Conservation (phyloP, 306 rosid species). For the Pterocarpus santalinus region DNA sequence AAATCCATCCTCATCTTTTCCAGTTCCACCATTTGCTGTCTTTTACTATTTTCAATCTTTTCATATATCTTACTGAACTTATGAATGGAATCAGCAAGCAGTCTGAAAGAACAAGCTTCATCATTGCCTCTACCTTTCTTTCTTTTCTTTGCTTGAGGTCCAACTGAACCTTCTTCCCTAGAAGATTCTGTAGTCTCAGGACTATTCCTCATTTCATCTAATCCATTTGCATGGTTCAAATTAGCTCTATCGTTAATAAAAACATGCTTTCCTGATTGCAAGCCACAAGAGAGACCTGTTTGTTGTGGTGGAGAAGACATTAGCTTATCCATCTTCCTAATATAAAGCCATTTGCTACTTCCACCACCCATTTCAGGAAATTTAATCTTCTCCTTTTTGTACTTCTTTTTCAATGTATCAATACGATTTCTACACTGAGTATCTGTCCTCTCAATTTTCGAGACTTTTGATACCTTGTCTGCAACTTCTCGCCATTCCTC, state of each 20-base stretch:
- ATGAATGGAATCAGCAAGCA: slow-evolving; percentile 80
- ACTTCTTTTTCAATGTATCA: slow-evolving; percentile 92
- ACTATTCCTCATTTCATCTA: slow-evolving; percentile 81
- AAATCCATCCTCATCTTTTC: slow-evolving; percentile 94
- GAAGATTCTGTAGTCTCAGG: slow-evolving; percentile 72
- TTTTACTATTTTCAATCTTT: slow-evolving; percentile 74
- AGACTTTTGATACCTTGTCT: slow-evolving; percentile 79
- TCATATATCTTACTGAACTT: slow-evolving; percentile 81
- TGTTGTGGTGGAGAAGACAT: slow-evolving; percentile 71
- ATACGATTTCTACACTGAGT: slow-evolving; percentile 89
- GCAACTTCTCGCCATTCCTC: slow-evolving; percentile 97
- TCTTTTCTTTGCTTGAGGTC: slow-evolving; percentile 71
- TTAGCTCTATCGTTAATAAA: slow-evolving; percentile 67
- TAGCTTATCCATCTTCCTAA: slow-evolving; percentile 75
- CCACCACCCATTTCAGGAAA: slow-evolving; percentile 52
- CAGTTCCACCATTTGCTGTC: slow-evolving; percentile 79
- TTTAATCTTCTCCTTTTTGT: slow-evolving; percentile 81
- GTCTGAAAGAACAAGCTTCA: slow-evolving; percentile 65
- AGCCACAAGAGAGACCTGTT: slow-evolving; percentile 72
- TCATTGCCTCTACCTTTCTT: slow-evolving; percentile 57
- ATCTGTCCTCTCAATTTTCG: slow-evolving; percentile 77
- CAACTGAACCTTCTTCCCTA: slow-evolving; percentile 66
- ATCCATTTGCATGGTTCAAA: slow-evolving; percentile 72
- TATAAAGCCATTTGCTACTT: slow-evolving; percentile 76
- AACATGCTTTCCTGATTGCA: slow-evolving; percentile 75